Percentiles rank a stretch among this genome's conserved stretches.
phyloP scores from a whole-genome alignment of 1,139 yeast species.

The Candida sanyaensis region DNA sequence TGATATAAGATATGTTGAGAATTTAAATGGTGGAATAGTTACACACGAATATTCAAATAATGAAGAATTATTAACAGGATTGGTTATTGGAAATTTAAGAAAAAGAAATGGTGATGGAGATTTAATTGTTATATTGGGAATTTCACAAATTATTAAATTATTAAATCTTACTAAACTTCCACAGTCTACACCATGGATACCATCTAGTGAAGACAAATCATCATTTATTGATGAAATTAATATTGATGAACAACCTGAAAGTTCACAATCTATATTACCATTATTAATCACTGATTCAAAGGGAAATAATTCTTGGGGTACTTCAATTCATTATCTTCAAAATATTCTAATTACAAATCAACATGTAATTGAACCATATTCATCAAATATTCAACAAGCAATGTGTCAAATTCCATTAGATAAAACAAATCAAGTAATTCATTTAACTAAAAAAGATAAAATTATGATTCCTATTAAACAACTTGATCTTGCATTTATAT shows the following conservation, averaged over 20 bases:
- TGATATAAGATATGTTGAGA: slow-evolving; percentile 61
- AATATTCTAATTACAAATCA: slow-evolving; percentile 34
- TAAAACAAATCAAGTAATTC: slow-evolving; percentile 4
- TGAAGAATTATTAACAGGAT: slow-evolving; percentile 37
- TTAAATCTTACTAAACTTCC: slow-evolving; percentile 8
- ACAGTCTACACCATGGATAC: no score
- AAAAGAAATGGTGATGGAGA: slow-evolving; percentile 66
- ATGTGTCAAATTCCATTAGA: slow-evolving; percentile 7
- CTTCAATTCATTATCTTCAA: slow-evolving; percentile 29
- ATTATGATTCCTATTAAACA: slow-evolving; percentile 8
- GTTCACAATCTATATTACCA: slow-evolving; percentile 7
- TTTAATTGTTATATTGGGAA: slow-evolving; percentile 49
- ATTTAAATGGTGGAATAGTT: slow-evolving; percentile 63
- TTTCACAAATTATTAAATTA: slow-evolving; percentile 30
- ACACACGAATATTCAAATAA: slow-evolving; percentile 11
- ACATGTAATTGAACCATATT: slow-evolving; percentile 34
- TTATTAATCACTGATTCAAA: slow-evolving; percentile 6
- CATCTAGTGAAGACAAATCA: no score
- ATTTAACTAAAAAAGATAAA: slow-evolving; percentile 15
- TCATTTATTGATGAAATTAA: no score
- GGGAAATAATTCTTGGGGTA: slow-evolving; percentile 32
- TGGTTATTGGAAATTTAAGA: slow-evolving; percentile 52
- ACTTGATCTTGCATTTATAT: slow-evolving; percentile 7
- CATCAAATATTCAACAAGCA: slow-evolving; percentile 8
- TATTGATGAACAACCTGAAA: no score